Conservation (phyloP, 805 yeast species). For the Teunomyces funiuensis region DNA sequence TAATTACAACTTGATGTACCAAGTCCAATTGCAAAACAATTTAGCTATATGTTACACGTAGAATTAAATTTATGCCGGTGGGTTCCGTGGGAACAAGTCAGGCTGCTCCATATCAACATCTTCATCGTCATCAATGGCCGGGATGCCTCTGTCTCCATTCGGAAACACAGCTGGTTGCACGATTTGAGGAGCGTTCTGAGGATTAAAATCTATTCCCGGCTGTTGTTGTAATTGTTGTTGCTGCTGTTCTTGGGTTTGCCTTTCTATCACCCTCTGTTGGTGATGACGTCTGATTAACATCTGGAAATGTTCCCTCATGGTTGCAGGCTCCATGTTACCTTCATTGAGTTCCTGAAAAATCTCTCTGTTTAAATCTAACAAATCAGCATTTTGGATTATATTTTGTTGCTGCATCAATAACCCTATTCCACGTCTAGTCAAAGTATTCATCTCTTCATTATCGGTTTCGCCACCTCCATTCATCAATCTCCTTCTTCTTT, state of each 20-base stretch:
- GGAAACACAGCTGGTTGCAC: conserved; percentile 43
- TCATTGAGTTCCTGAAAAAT: conserved; percentile 30
- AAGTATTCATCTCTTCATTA: conserved; percentile 23
- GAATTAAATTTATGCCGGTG: conserved; percentile 8
- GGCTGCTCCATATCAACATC: conserved; percentile 34
- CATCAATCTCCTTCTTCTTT: conserved; percentile 26
- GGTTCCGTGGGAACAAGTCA: conserved; percentile 22
- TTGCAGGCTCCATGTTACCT: conserved; percentile 30
- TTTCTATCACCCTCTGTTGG: conserved; percentile 20
- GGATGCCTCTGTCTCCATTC: conserved; percentile 21
- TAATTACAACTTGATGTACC: not conserved
- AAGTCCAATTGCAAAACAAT: not conserved
- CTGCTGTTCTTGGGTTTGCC: conserved; percentile 11
- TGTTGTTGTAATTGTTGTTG: conserved; percentile 7
- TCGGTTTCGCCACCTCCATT: conserved; percentile 19
- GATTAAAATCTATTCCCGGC: conserved; percentile 10
- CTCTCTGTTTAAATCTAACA: conserved; percentile 30
- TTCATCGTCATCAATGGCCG: conserved; percentile 25
- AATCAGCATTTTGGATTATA: conserved; percentile 17
- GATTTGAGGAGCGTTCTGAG: conserved; percentile 41
- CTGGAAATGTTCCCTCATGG: conserved; percentile 35
- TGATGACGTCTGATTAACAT: conserved; percentile 28
- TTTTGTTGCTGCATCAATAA: conserved; percentile 11
- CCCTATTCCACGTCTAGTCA: conserved; percentile 21
- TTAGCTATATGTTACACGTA: not conserved